Conservation (phyloP, 768 basidiomycete genomes). For the Mycena indigotica region DNA sequence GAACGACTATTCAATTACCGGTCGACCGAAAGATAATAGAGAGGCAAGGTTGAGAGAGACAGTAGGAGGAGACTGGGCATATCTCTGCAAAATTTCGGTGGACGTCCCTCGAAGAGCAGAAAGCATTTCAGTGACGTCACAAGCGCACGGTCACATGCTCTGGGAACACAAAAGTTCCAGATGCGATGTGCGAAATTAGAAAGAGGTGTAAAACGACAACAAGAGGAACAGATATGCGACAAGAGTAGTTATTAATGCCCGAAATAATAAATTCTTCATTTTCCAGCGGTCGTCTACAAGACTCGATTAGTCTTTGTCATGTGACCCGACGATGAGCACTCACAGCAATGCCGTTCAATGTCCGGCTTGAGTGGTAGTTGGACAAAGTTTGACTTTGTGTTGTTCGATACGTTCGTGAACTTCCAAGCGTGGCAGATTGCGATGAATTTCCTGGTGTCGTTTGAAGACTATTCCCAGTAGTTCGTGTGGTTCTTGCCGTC, state of each 20-base stretch:
- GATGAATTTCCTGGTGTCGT: constrained; percentile 59
- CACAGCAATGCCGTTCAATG: constrained; percentile 70
- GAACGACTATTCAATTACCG: constrained; percentile 28
- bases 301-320: not conserved
- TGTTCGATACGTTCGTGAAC: constrained; percentile 65
- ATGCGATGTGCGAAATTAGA: not conserved
- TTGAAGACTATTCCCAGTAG: constrained; percentile 49
- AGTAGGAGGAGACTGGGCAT: constrained; percentile 62
- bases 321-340: constrained; percentile 31
- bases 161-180: too few relatives aligned
- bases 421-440: constrained; percentile 58
- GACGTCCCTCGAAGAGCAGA: not conserved
- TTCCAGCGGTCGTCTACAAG: constrained; percentile 20
- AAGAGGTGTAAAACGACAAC: constrained; percentile 16
- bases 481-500: constrained; percentile 73
- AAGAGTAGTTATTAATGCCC: constrained; percentile 30
- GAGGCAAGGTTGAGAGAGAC: constrained; percentile 68
- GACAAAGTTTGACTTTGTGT: constrained; percentile 72
- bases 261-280: constrained; percentile 22
- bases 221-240: constrained; percentile 23
- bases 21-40: constrained; percentile 74
- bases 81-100: constrained; percentile 61
- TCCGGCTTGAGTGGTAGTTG: constrained; percentile 75
- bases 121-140: not conserved
- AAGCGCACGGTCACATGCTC: not conserved